Percentiles rank a stretch among this genome's conserved stretches.
Conservation (phyloP, 176 grass and related monocot species). For the Bolboschoenus planiculmis region DNA sequence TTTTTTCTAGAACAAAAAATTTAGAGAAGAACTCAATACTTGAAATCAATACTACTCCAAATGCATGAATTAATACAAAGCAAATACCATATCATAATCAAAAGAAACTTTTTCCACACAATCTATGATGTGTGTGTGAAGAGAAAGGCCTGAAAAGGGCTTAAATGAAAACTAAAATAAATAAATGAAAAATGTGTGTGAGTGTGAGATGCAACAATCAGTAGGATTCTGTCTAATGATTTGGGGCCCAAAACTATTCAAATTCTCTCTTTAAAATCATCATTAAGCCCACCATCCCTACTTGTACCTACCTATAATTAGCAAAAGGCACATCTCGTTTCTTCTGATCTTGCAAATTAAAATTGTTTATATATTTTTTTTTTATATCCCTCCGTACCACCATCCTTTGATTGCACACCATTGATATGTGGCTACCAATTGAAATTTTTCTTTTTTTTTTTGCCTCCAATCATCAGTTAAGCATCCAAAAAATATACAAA, state of each 20-base stretch:
- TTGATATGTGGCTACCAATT: background rate
- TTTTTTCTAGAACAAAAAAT: no score
- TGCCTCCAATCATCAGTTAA: conserved; percentile 10
- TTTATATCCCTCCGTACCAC: background rate
- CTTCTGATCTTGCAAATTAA: background rate
- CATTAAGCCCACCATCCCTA: conserved; percentile 21
- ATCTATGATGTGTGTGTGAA: background rate
- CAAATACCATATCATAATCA: background rate
- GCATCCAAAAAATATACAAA: background rate
- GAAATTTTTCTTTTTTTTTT: background rate
- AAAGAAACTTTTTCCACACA: background rate
- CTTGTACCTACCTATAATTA: conserved; percentile 13
- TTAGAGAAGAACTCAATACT: background rate
- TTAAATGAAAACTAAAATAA: background rate
- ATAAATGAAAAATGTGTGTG: background rate
- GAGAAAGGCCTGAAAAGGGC: background rate
- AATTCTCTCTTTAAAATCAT: conserved; percentile 21
- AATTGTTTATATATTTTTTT: background rate
- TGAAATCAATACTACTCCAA: no score
- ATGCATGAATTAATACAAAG: background rate
- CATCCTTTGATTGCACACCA: conserved; percentile 9
- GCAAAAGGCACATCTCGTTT: conserved; percentile 11
- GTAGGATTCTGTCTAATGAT: conserved; percentile 12
- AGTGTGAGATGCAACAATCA: conserved; percentile 16
- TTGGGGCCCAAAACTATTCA: background rate